phyloP scores from a whole-genome alignment of 2,329 filamentous ascomycete species.

The Chalaropsis thielavioides region DNA sequence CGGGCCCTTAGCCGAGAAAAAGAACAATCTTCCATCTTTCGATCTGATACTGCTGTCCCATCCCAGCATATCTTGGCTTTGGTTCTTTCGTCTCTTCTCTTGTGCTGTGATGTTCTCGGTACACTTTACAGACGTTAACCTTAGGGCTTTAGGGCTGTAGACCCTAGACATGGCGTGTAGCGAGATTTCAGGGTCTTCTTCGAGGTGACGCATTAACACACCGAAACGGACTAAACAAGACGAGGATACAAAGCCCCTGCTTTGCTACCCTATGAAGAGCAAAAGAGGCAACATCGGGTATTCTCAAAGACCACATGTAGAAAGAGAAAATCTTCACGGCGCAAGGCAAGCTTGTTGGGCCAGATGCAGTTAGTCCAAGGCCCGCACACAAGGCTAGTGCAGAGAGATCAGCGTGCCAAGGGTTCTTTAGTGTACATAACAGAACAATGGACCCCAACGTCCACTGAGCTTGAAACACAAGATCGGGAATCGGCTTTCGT shows the following conservation, averaged over 20 bases:
- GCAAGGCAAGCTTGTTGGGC: too few species aligned
- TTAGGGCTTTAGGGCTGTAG: background rate
- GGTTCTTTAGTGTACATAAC: background rate
- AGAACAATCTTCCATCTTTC: background rate
- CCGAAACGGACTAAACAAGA: background rate
- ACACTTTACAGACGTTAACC: background rate
- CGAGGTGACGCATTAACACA: background rate
- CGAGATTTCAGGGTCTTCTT: background rate
- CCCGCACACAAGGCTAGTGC: background rate
- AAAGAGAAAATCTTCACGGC: background rate
- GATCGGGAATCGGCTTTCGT: background rate
- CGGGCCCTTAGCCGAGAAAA: background rate
- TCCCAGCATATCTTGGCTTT: background rate
- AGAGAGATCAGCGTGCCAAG: background rate
- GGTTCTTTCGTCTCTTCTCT: background rate
- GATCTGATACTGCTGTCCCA: background rate
- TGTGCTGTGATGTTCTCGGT: background rate
- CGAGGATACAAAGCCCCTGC: background rate
- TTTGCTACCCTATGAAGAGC: background rate
- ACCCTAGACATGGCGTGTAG: background rate
- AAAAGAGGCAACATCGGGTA: background rate
- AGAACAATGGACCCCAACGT: background rate
- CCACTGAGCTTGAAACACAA: background rate
- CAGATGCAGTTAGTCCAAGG: too few species aligned
- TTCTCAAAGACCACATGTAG: background rate